phyloP scores from a whole-genome alignment of 805 yeast genomes.

The Candida ficus region DNA sequence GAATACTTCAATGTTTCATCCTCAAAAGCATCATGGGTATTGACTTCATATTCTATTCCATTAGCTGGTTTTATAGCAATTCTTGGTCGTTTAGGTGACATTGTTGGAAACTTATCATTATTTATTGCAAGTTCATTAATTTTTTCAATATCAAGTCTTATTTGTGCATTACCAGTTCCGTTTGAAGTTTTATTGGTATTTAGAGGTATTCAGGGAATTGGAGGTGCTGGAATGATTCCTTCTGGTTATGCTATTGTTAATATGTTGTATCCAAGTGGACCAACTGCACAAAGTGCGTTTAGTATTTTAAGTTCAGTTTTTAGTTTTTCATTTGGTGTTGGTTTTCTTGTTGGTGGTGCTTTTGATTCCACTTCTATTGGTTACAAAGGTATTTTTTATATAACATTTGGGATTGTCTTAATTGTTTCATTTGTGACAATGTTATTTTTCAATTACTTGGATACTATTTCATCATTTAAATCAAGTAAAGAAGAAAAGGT shows the following conservation, averaged over 20 bases:
- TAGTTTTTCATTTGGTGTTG: conserved; percentile 29
- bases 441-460: not conserved
- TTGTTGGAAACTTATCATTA: conserved; percentile 13
- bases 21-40: not conserved
- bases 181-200: conserved; percentile 35
- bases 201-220: conserved; percentile 41
- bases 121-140: conserved; percentile 24
- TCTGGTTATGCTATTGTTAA: conserved; percentile 30
- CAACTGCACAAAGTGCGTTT: conserved; percentile 11
- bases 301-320: not conserved
- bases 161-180: conserved; percentile 26
- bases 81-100: not conserved
- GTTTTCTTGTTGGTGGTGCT: conserved; percentile 40
- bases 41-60: not conserved
- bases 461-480: conserved; percentile 11
- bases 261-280: conserved; percentile 22
- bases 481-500: conserved; percentile 19
- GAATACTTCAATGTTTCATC: not conserved
- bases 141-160: conserved; percentile 20
- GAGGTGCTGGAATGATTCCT: conserved; percentile 38
- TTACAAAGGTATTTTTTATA: conserved; percentile 34
- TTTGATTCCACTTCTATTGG: conserved; percentile 33
- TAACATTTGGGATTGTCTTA: conserved; percentile 30
- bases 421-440: conserved; percentile 2
- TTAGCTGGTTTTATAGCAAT: not conserved